These are phyloP conservation scores for Colletotrichum spaethianum DNA, from an alignment of 2,329 filamentous ascomycete genomes.

Conservation along the genomic window DNA sequence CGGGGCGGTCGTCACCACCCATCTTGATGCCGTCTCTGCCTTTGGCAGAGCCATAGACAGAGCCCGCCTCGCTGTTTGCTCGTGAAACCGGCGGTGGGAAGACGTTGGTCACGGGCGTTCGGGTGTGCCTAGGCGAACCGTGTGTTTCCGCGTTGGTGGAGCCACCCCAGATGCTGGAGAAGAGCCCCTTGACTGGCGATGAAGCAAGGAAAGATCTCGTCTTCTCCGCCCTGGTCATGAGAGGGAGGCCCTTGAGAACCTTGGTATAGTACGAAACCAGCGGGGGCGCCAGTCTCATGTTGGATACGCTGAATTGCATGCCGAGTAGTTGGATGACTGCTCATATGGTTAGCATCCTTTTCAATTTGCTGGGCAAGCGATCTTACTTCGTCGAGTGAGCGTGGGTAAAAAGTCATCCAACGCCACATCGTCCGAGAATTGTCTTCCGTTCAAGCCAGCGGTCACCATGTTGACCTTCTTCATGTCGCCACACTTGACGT, in stretches of 20 bases:
- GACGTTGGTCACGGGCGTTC: constrained; percentile 54
- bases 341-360: constrained; percentile 51
- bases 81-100: constrained; percentile 56
- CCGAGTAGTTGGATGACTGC: constrained; percentile 81
- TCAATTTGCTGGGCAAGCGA: background rate
- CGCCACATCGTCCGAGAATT: constrained; percentile 81
- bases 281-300: constrained; percentile 74
- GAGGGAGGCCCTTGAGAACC: constrained; percentile 78
- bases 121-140: constrained; percentile 56
- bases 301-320: constrained; percentile 77
- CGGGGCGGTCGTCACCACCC: constrained; percentile 66
- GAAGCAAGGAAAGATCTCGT: constrained; percentile 79
- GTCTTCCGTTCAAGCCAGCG: constrained; percentile 76
- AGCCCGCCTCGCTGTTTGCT: constrained; percentile 63
- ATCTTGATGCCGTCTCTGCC: constrained; percentile 61
- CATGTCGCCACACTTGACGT: constrained; percentile 70
- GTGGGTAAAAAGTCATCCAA: constrained; percentile 81
- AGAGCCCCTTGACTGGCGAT: constrained; percentile 87
- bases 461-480: constrained; percentile 65
- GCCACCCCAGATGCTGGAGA: constrained; percentile 84
- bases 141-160: constrained; percentile 62
- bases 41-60: constrained; percentile 69
- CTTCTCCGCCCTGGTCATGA: constrained; percentile 75
- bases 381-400: constrained; percentile 80
- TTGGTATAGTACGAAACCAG: constrained; percentile 85